These are phyloP conservation scores for Emergomyces orientalis DNA, from an alignment of 2,329 filamentous ascomycete genomes.

Conservation along the genomic window DNA sequence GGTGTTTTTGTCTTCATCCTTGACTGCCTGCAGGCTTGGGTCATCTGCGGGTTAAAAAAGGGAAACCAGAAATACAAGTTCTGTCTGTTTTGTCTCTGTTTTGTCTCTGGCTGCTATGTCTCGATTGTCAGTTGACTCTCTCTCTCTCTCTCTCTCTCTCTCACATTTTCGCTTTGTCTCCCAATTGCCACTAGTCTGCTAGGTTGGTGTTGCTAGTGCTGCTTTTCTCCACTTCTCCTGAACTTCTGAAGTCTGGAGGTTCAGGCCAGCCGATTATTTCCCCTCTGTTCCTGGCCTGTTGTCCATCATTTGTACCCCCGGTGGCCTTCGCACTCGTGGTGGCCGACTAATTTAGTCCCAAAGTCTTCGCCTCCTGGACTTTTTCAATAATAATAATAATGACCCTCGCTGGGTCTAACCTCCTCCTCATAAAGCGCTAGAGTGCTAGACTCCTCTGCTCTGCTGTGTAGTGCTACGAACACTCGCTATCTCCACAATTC, in stretches of 20 bases:
- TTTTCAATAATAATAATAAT: background rate
- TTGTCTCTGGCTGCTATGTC: background rate
- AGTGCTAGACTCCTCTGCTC: background rate
- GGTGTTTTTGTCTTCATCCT: background rate
- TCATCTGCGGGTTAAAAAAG: background rate
- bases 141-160: background rate
- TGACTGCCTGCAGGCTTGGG: background rate
- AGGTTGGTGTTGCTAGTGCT: background rate
- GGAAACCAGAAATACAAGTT: background rate
- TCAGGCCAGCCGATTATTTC: background rate
- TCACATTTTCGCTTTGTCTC: background rate
- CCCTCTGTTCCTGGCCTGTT: background rate
- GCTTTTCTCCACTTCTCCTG: background rate
- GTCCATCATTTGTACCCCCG: background rate
- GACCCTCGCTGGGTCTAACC: background rate
- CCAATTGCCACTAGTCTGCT: background rate
- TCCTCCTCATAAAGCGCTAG: background rate
- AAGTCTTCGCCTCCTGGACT: background rate
- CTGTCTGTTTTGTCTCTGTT: background rate
- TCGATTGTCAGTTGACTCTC: background rate
- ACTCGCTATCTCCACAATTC: background rate
- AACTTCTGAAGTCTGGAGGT: background rate
- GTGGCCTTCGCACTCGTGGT: background rate
- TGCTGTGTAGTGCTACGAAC: background rate
- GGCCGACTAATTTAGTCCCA: background rate